These are phyloP conservation scores for Guyanaporus albipodus DNA, from an alignment of 768 basidiomycete species.

Conservation along the genomic window DNA sequence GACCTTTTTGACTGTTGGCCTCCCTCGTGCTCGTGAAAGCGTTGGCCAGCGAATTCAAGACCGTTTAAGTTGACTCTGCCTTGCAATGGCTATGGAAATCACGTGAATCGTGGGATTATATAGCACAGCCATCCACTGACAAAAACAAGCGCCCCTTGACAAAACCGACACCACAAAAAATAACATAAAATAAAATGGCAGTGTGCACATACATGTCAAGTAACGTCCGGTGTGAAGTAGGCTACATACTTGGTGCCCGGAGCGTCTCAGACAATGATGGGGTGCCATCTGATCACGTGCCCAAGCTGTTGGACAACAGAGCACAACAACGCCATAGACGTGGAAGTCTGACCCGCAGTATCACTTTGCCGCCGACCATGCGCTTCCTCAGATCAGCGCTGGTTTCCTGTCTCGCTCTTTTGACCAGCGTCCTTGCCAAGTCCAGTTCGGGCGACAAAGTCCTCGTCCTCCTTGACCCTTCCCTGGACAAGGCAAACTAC, in stretches of 20 bases:
- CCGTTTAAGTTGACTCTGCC: neutral
- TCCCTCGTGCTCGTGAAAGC: slow-evolving; percentile 9
- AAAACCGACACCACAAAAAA: no score
- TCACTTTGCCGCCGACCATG: slow-evolving; percentile 19
- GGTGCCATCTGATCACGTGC: slow-evolving; percentile 23
- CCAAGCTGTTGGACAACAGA: slow-evolving; percentile 16
- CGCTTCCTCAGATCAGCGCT: slow-evolving; percentile 24
- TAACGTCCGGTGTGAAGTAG: no score
- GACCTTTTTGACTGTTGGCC: slow-evolving; percentile 10
- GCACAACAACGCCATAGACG: slow-evolving; percentile 22
- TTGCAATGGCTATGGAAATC: slow-evolving; percentile 5
- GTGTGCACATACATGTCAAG: no score
- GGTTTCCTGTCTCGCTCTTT: slow-evolving; percentile 28
- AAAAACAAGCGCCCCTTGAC: no score
- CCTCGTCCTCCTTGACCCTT: slow-evolving; percentile 78
- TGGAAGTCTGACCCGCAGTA: slow-evolving; percentile 8
- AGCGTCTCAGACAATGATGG: no score
- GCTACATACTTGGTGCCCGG: no score
- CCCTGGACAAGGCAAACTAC: slow-evolving; percentile 62
- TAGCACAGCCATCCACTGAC: neutral
- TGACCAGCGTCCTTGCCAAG: slow-evolving; percentile 39
- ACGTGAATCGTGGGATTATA: slow-evolving; percentile 24
- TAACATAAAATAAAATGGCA: no score
- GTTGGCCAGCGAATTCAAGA: slow-evolving; percentile 3
- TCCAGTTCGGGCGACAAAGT: slow-evolving; percentile 84